Evolutionary conservation across 1,139 yeast species (phyloP).

Genomic region (Blastobotrys indianensis): DNA sequence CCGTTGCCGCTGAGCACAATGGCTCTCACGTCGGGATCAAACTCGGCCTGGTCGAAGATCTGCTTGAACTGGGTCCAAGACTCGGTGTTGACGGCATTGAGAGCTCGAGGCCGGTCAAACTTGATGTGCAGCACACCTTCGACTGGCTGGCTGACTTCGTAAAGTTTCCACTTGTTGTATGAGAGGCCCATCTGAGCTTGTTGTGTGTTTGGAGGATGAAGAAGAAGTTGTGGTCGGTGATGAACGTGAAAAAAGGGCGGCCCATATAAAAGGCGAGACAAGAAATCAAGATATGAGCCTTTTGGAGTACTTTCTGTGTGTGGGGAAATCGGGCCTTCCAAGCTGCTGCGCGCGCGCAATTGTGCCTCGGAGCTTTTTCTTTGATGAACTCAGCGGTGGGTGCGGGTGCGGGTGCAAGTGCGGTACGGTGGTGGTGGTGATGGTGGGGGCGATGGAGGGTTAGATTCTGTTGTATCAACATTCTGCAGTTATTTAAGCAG

Average conservation of each 20-base stretch:
- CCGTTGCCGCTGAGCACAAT: conserved; percentile 57
- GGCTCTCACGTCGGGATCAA: conserved; percentile 43
- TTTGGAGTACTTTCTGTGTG: no score
- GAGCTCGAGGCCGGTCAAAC: conserved; percentile 55
- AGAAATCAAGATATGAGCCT: no score
- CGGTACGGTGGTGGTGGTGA: no score
- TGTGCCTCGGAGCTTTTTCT: neutral
- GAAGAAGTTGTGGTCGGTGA: neutral
- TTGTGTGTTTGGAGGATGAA: no score
- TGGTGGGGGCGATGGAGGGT: no score
- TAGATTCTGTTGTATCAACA: no score
- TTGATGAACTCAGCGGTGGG: no score
- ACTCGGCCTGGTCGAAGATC: conserved; percentile 45
- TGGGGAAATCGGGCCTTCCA: no score
- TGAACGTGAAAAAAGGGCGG: neutral
- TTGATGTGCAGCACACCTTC: conserved; percentile 54
- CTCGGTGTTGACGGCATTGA: conserved; percentile 53
- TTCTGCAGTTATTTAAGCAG: no score
- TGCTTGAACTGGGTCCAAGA: conserved; percentile 54
- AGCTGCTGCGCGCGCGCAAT: no score
- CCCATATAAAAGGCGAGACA: neutral
- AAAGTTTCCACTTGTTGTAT: conserved; percentile 20
- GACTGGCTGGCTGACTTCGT: conserved; percentile 20
- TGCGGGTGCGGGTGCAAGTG: no score
- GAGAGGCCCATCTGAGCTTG: neutral